Evolutionary conservation across 163 green algal genomes (phyloP).

Genomic region (Chlorella variabilis): DNA sequence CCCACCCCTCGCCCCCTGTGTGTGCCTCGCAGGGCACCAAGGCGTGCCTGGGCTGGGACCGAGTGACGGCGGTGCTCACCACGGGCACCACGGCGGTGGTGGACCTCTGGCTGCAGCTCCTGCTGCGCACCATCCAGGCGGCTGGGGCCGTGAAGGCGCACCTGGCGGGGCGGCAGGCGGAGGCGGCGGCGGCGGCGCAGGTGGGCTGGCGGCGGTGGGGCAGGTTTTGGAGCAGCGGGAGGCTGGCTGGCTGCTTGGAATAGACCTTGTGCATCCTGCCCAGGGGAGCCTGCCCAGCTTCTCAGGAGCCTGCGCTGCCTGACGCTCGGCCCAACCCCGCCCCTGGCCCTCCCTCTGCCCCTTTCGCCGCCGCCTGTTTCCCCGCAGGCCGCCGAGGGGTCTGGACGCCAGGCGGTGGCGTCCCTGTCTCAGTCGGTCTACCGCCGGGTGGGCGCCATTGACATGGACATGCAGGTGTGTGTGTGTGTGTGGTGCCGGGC

Average conservation of each 20-base stretch:
- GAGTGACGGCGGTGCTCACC: slow-evolving; percentile 22
- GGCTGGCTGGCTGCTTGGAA: neutral
- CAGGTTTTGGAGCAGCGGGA: too few relatives aligned
- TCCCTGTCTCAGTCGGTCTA: neutral
- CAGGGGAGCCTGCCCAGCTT: too few relatives aligned
- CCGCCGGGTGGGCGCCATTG: neutral
- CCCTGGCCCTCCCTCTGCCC: too few relatives aligned
- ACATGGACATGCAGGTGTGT: slow-evolving; percentile 39
- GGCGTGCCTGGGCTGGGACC: slow-evolving; percentile 53
- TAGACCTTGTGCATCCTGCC: too few relatives aligned
- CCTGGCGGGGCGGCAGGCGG: neutral
- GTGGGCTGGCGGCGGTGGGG: neutral
- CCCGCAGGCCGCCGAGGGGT: neutral
- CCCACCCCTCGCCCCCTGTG: neutral
- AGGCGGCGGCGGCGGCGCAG: neutral
- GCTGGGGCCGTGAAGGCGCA: neutral
- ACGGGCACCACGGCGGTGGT: slow-evolving; percentile 41
- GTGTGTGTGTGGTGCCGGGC: neutral
- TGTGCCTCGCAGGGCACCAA: slow-evolving; percentile 39
- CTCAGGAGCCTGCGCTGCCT: too few relatives aligned
- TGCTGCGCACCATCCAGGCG: slow-evolving; percentile 39
- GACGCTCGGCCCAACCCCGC: too few relatives aligned
- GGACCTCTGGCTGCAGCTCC: slow-evolving; percentile 57
- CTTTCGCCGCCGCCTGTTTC: neutral
- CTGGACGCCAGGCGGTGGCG: neutral